Evolutionary conservation across 163 green algal genomes (phyloP), one percentile per base, ranked within the genome.

Genomic region (Prototheca cutis): DNA sequence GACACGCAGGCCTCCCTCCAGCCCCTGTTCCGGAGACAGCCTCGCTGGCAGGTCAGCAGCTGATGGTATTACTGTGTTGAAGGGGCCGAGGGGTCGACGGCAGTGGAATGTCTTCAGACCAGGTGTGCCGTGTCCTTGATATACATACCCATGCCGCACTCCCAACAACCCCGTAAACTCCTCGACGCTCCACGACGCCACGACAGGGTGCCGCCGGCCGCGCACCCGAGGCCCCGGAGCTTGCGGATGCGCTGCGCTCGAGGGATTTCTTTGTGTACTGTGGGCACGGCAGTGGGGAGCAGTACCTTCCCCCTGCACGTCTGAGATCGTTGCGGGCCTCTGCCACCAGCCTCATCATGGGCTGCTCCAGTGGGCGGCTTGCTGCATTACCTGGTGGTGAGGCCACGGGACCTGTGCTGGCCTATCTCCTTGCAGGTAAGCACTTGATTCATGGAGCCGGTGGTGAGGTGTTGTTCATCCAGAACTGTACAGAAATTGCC

Each of bases 281-380:
- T 63, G 91, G 91, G 1, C 91, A 98, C 75, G 91, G 91, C 52
- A 83, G 71, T 17, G 90, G 87, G n/a, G 82, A 94, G 64, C 83
- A 96, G 74, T 94, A 91, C 65, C 62, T 97, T 42, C 72, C 77
- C 3, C 53, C 63, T 24, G 23, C 66, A 29, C 51, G 31, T 25
- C 60, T 97, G 63, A 68, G 80, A 13, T 65, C 67, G 21, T 74
- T 95, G 54, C 63, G 61, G 4, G 34, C 63, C 32, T 93, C 83
- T 63, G 78, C 88, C 0, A 73, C 73, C 3, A 67, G 61, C 2
- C 64, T 97, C 65, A 75, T 97, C 21, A 95, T 97, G 85, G 90
- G 90, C 48, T 97, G 90, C 80, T 94, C 83, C 73, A 95, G 85
- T 53, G 91, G 85, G 19, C 67, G 82, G 56, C 72, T 97, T 51